Base-by-base conservation (phyloP, 2,329 filamentous ascomycete genomes). In the Alternaria panax region DNA sequence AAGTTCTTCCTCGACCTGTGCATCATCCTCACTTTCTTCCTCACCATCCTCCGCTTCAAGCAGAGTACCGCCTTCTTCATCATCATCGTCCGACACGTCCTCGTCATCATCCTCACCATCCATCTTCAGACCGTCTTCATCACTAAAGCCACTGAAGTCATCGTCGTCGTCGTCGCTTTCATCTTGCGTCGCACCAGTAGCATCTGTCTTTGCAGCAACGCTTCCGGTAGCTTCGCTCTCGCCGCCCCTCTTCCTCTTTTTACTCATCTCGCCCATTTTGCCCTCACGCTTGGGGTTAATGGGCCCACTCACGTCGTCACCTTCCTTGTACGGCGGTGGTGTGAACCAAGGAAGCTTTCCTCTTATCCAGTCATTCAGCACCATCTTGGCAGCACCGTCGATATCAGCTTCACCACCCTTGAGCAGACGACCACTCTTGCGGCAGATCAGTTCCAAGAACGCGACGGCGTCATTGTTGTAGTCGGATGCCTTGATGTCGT, bases 331-430 rank as follows among this genome's bases (percentile, higher is more conserved):
- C 2, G 93, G 92, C 9, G 93, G 89, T 8, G 92, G 88, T 0
- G 92, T 95, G 74, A 93, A 99, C 95, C 96, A 99, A 1, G 95
- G 95, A 25, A 98, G 92, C 80, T 94, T 97, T 57, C 95, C 95
- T 64, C 95, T 84, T 73, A 98, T 87, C 63, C 98, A 99, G 75
- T 99, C 95, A 72, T 97, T 98, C 60, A 99, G 82, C 1, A 99
- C 91, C 88, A 97, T 97, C 80, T 97, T 97, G 1, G 95, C 95
- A 47, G 97, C 93, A 70, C 93, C 93, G 71, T 98, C 94, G 55
- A 97, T 81, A 77, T 99, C 95, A 4, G 94, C 91, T 77, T 98
- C 95, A n/a, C 94, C 95, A 58, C 92, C 94, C 75, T 92, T 93
- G 16, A 98, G 82, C 20, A 99, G 81, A 68, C 93, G 86, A 16